phyloP scores from a whole-genome alignment of 805 yeast genomes.

The Pichia thaimueangensis region DNA sequence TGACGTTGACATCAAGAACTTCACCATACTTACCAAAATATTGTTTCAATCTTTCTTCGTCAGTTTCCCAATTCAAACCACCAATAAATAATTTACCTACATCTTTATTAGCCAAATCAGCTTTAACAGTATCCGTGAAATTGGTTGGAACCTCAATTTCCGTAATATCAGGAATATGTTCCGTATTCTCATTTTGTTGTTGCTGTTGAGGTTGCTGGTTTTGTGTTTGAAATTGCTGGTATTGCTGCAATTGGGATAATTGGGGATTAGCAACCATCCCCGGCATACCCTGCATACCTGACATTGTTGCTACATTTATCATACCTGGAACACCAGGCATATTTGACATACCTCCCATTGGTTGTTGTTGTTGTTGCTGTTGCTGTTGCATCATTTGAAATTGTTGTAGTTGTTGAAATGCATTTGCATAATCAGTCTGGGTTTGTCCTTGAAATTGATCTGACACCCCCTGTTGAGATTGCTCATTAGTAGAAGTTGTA shows the following conservation, averaged over 20 bases:
- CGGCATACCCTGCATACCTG: slow-evolving; percentile 4
- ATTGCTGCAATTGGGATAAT: slow-evolving; percentile 15
- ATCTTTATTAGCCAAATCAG: slow-evolving; percentile 53
- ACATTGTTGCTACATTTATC: too few species aligned
- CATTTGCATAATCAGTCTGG: slow-evolving; percentile 6
- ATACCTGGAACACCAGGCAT: too few species aligned
- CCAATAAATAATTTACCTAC: slow-evolving; percentile 93
- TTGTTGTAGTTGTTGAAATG: slow-evolving; percentile 10
- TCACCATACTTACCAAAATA: slow-evolving; percentile 88
- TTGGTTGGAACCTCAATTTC: slow-evolving; percentile 11
- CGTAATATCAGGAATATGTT: slow-evolving; percentile 12
- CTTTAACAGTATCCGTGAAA: slow-evolving; percentile 32
- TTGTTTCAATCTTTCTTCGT: slow-evolving; percentile 75
- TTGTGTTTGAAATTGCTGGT: slow-evolving; percentile 11
- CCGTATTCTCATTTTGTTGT: background rate
- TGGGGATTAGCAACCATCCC: slow-evolving; percentile 14
- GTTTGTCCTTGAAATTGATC: background rate
- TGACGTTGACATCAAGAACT: slow-evolving; percentile 79
- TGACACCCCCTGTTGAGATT: background rate
- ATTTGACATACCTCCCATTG: background rate
- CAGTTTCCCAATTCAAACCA: slow-evolving; percentile 96
- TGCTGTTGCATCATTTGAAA: slow-evolving; percentile 12
- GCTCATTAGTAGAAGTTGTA: background rate
- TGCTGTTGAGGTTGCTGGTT: background rate
- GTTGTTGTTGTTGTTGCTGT: slow-evolving; percentile 5